Percentiles rank a stretch among this genome's conserved stretches.
These are phyloP conservation scores for Boletus subcaerulescens DNA, from an alignment of 768 basidiomycete genomes.

Conservation along the genomic window DNA sequence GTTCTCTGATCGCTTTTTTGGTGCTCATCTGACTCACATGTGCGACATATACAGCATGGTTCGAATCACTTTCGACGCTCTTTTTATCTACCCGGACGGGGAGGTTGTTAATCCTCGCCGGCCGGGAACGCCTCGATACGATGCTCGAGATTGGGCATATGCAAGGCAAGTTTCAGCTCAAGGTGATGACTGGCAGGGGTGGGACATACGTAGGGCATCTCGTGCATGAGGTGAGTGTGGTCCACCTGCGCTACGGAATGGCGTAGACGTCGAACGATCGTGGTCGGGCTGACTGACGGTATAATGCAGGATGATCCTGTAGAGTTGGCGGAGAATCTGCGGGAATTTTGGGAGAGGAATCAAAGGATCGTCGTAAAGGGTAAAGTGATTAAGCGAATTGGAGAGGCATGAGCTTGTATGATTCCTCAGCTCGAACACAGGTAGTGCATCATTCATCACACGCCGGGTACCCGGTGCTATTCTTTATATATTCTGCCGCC, in stretches of 20 bases:
- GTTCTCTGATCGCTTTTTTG: background rate
- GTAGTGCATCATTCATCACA: too few species aligned
- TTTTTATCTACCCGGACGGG: constrained; percentile 81
- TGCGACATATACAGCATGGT: constrained; percentile 73
- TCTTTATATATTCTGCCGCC: too few species aligned
- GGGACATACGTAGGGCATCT: constrained; percentile 74
- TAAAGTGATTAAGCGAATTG: constrained; percentile 50
- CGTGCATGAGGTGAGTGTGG: constrained; percentile 75
- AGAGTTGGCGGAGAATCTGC: constrained; percentile 71
- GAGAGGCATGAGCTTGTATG: constrained; percentile 35
- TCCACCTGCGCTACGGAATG: background rate
- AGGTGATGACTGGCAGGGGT: constrained; percentile 61
- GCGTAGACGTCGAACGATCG: background rate
- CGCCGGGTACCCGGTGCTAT: too few species aligned
- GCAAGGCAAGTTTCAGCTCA: constrained; percentile 95
- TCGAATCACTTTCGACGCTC: constrained; percentile 70
- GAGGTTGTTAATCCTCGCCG: constrained; percentile 85
- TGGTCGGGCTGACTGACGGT: background rate
- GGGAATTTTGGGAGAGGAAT: constrained; percentile 91
- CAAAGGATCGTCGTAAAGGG: constrained; percentile 63
- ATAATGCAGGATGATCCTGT: constrained; percentile 76
- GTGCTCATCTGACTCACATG: background rate
- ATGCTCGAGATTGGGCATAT: constrained; percentile 96
- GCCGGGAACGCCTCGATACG: constrained; percentile 88
- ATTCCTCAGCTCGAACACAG: too few species aligned